Evolutionary conservation across 108 stramenopile species (phyloP).

Genomic region (Cylindrotheca closterium): DNA sequence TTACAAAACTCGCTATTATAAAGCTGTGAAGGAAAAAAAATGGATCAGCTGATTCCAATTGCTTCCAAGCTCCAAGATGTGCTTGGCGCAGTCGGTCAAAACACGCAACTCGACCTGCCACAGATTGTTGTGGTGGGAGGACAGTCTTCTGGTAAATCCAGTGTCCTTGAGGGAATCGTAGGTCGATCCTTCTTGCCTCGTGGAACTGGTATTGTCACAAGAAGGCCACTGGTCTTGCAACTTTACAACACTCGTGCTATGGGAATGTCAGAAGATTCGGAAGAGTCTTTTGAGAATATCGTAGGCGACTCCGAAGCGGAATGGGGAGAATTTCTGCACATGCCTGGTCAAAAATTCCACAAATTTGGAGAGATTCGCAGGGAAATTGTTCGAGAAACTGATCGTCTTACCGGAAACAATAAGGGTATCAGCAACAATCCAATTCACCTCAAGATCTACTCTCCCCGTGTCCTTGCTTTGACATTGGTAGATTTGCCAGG

Average conservation of each 20-base stretch:
- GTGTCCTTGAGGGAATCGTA: constrained; percentile 95
- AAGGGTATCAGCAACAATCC: constrained; percentile 90
- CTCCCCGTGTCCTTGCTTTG: constrained; percentile 91
- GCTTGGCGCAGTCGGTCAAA: constrained; percentile 92
- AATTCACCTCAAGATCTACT: constrained; percentile 94
- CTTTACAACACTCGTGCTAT: constrained; percentile 66
- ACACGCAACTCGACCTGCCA: constrained; percentile 92
- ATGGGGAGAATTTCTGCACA: constrained; percentile 97
- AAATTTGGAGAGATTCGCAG: constrained; percentile 88
- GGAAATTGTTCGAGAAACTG: constrained; percentile 95
- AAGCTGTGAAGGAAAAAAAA: no score
- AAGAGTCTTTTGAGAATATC: constrained; percentile 15
- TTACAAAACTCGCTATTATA: no score
- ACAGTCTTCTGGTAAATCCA: constrained; percentile 96
- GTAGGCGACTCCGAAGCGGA: constrained; percentile 36
- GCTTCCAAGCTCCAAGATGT: constrained; percentile 98
- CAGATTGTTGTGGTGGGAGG: constrained; percentile 97
- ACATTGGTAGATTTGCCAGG: constrained; percentile 99
- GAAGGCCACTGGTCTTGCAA: constrained; percentile 93
- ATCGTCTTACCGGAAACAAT: constrained; percentile 91
- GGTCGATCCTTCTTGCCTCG: constrained; percentile 94
- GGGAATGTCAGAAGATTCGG: constrained; percentile 21
- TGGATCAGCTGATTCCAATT: constrained; percentile 98
- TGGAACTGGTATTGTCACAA: constrained; percentile 97
- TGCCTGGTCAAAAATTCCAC: constrained; percentile 81